Conservation (phyloP, 208 protist genomes). For the Acanthamoeba quina region DNA sequence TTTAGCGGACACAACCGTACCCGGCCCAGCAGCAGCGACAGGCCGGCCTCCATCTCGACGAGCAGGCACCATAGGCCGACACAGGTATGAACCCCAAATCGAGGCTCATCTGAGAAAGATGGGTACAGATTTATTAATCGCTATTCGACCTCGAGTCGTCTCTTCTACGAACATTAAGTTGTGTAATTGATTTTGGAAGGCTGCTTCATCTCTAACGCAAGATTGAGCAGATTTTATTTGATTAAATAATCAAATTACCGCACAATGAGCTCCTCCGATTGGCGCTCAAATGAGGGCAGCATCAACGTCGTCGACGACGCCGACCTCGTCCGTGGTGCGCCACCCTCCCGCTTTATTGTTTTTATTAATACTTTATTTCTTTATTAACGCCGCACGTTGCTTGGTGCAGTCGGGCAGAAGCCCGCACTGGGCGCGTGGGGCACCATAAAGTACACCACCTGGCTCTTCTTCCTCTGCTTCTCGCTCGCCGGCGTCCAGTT, state of each 20-base stretch:
- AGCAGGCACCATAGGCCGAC: too few relatives aligned
- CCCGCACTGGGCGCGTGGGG: not conserved
- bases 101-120: too few relatives aligned
- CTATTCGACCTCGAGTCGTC: too few relatives aligned
- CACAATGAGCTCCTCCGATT: not conserved
- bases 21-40: not conserved
- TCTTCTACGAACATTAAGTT: too few relatives aligned
- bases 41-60: too few relatives aligned
- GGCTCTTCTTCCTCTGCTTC: conserved; percentile 80
- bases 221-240: not conserved
- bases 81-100: too few relatives aligned
- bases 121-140: too few relatives aligned
- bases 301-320: not conserved
- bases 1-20: too few relatives aligned
- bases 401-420: not conserved
- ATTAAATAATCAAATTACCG: not conserved
- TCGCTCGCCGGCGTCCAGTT: conserved; percentile 81
- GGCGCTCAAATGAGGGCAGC: not conserved
- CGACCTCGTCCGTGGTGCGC: not conserved
- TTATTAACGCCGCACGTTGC: too few relatives aligned
- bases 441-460: conserved; percentile 77
- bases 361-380: too few relatives aligned
- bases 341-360: not conserved
- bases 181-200: too few relatives aligned
- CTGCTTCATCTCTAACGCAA: too few relatives aligned